Evolutionary conservation across 2,329 filamentous ascomycete genomes (phyloP), one percentile per base, ranked within the genome.

Genomic region (Xylaria digitata): DNA sequence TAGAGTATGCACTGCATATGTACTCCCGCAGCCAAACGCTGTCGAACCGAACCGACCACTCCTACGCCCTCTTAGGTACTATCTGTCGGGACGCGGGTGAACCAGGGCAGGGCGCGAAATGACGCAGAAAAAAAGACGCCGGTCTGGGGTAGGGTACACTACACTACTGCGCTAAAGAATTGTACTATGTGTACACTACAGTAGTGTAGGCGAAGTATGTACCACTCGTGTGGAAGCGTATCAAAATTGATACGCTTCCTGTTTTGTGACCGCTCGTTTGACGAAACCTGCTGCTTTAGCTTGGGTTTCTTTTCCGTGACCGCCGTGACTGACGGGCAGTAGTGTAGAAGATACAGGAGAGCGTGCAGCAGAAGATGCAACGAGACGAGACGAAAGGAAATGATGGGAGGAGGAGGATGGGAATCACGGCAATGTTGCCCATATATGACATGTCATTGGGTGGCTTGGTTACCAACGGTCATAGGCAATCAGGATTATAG

Each of bases 211-310:
- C 32, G 46, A 46, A 40, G 19, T n/a, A 56, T 63, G 65, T 57
- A 46, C n/a, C 37, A 21, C 32, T 64, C 55, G 55, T 64, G 15
- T 67, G 60, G 60, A 50, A 43, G 63, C 46, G 37, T 46, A 37
- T 54, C 48, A 32, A 7, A 21, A 34, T 30, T 7, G 17, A 8
- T 30, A 4, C 11, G 4, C 45, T 23, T 23, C 3, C 21, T 40
- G 15, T n/a, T 32, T 26, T n/a, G 26, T 50, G 48, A n/a, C 15
- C 48, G 48, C 26, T 32, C 17, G 26, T n/a, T 52, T 42, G 23
- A 49, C 50, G 59, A 53, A 37, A 7, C 50, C 21, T 56, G 52
- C 60, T 42, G 52, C 8, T 46, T 37, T n/a, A 48, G 21, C 17
- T 32, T 19, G 37, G 11, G 32, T 17, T 52, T 55, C 19, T 37